Base-by-base conservation (phyloP, 2,329 filamentous ascomycete genomes). In the Neonectria magnoliae region DNA sequence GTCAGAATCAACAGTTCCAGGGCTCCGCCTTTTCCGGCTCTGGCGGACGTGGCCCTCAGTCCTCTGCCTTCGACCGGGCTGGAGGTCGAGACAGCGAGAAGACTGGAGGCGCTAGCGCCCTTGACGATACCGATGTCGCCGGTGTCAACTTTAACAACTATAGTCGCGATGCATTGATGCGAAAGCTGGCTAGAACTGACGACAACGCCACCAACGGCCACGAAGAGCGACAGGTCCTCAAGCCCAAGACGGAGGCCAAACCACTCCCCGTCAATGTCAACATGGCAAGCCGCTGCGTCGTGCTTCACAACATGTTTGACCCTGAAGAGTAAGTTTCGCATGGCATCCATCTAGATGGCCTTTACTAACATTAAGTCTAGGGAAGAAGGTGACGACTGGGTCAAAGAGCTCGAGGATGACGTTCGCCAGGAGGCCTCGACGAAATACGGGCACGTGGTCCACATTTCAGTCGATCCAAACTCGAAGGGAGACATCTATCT, bases 61-160 rank as follows among this genome's bases (percentile, higher is more conserved):
- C 91, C 70, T 93, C 93, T 71, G 92, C 91, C 74, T 98, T 98
- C 77, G 96, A 98, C 79, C 93, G 95, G 76, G 93, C 94, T 64
- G 92, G 93, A 71, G 93, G 91, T 71, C 90, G 94, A 74, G 93
- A 97, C 76, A 93, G 90, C 78, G 93, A 97, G 76, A 97, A 98
- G 81, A 88, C 92, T 50, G 92, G 93, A 65, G 94, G 94, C 73
- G 95, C 95, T 54, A 97, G 94, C 82, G 96, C 96, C 75, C 85
- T 99, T 57, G 96, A 99, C 81, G 96, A 99, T 78, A 97, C 94
- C 67, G 96, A 99, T 80, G 96, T 99, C 78, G 93, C 93, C 56
- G 96, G 96, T 77, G 95, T 99, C 81, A 98, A 98, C 83, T 98
- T 98, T 91, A 97, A 94, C 87, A 98, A 98, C 81, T 98, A 97